Base-by-base conservation (phyloP, 768 basidiomycete species). In the Chalciporus sphaerocephalus region DNA sequence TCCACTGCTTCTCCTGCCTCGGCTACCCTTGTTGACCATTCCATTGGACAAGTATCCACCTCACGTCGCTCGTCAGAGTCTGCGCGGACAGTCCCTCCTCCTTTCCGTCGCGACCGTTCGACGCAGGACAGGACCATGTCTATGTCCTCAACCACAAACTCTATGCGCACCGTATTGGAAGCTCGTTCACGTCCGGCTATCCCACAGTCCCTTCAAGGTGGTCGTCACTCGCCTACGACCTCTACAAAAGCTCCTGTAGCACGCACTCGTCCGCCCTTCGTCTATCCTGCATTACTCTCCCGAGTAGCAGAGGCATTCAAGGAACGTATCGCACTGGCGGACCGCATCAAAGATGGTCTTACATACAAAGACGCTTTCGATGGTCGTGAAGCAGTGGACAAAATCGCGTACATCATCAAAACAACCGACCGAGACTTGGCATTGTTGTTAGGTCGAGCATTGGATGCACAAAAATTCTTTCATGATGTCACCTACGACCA, bases 401-500 rank as follows among this genome's bases (percentile, higher is more conserved):
- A 92, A 69, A 91, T 99, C 53, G 87, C 92, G 12, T 92, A 96
- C 61, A 95, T 99, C 62, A 96, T 98, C 77, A 94, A 94, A 69
- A 98, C 96, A 3, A 92, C 93, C 6, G 96, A 99, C 69, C 79
- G 96, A 12, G 98, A 96, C 66, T 77, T 99, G 21, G 96, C 96
- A 10, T 71, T 98, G 36, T 74, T 99, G 2, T 78, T 98, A n/a
- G 96, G 96, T 5, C 80, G 96, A 33, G 93, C 96, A 3, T 73
- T 99, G 42, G 96, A 98, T 59, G 87, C 94, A 8, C 96, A 98
- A 66, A 98, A 98, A 69, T 98, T 92, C 70, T 98, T 99, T 63
- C 96, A 99, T 60, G 96, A 98, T 59, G 96, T 99, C 54, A 97
- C 96, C 8, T 99, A 98, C 61, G 95, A 97, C 59, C 96, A 99